A percentile compares a stretch with the other conserved stretches of the same genome.
Conservation (phyloP, 129 eudicot species). For the Tanacetum coccineum region DNA sequence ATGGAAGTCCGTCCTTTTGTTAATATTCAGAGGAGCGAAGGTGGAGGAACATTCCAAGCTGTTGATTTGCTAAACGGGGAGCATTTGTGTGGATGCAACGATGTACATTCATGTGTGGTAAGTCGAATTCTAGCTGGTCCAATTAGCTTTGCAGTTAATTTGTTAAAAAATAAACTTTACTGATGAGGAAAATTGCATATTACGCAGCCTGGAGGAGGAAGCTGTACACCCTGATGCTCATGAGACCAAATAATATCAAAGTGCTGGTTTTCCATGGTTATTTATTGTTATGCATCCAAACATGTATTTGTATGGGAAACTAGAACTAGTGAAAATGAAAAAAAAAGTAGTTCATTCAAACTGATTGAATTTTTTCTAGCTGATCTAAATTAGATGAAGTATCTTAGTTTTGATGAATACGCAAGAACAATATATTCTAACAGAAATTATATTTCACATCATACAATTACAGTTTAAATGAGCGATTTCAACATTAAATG, state of each 20-base stretch:
- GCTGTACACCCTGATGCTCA: constrained; percentile 29
- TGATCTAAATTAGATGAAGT: too few relatives aligned
- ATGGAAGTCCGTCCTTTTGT: neutral
- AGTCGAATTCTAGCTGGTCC: constrained; percentile 21
- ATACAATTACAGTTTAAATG: too few relatives aligned
- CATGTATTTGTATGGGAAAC: constrained; percentile 1
- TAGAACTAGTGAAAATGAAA: constrained; percentile 5
- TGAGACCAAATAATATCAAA: too few relatives aligned
- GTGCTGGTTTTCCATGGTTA: too few relatives aligned
- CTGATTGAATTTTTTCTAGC: too few relatives aligned
- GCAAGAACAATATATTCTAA: too few relatives aligned
- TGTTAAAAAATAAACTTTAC: neutral
- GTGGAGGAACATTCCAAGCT: constrained; percentile 79
- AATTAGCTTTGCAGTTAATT: neutral
- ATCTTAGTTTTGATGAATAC: too few relatives aligned
- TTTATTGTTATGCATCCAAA: constrained; percentile 16
- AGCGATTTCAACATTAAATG: too few relatives aligned
- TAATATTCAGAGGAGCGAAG: constrained; percentile 68
- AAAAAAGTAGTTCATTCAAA: too few relatives aligned
- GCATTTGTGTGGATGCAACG: constrained; percentile 59
- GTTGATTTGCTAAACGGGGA: constrained; percentile 62
- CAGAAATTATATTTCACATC: too few relatives aligned
- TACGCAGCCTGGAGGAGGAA: constrained; percentile 42
- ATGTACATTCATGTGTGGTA: constrained; percentile 63
- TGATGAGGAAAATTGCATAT: constrained; percentile 1